Evolutionary conservation across 208 protist genomes (phyloP).

Genomic region (Trichomonas tenax): DNA sequence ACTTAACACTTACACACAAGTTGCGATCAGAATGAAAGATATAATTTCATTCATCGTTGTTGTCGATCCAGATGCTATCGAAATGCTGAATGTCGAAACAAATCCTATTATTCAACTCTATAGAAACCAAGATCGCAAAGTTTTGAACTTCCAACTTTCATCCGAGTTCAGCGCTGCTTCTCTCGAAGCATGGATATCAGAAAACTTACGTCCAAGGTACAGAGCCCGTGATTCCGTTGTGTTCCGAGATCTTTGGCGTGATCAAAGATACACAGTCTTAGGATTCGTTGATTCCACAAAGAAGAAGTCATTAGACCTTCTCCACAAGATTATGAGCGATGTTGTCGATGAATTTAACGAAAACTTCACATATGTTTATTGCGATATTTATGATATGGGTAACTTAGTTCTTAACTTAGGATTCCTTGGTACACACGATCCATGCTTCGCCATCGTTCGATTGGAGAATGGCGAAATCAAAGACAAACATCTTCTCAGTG

Average conservation of each 20-base stretch:
- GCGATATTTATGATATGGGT: not conserved
- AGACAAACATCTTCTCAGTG: not conserved
- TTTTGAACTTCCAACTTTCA: not conserved
- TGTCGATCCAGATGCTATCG: not conserved
- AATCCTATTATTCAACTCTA: not conserved
- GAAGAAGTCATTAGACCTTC: not conserved
- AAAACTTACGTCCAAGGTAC: not conserved
- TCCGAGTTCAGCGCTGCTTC: not conserved
- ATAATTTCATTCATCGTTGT: not conserved
- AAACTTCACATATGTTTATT: slow-evolving; percentile 11
- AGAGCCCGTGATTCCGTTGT: not conserved
- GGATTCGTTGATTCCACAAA: not conserved
- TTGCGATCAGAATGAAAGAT: not conserved
- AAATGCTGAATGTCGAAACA: not conserved
- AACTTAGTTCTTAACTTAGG: not conserved
- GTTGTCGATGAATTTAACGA: not conserved
- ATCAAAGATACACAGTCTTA: not conserved
- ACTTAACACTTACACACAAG: not conserved
- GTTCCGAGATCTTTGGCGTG: not conserved
- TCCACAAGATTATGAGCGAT: not conserved
- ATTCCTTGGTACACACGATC: not conserved
- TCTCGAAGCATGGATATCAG: not conserved
- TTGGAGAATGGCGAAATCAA: not conserved
- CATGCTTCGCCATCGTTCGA: not conserved
- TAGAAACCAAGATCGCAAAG: not conserved